A percentile compares a stretch with the other conserved stretches of the same genome.
These are phyloP conservation scores for Physocladia obscura DNA, from an alignment of 192 early-diverging fungal species.

Conservation along the genomic window DNA sequence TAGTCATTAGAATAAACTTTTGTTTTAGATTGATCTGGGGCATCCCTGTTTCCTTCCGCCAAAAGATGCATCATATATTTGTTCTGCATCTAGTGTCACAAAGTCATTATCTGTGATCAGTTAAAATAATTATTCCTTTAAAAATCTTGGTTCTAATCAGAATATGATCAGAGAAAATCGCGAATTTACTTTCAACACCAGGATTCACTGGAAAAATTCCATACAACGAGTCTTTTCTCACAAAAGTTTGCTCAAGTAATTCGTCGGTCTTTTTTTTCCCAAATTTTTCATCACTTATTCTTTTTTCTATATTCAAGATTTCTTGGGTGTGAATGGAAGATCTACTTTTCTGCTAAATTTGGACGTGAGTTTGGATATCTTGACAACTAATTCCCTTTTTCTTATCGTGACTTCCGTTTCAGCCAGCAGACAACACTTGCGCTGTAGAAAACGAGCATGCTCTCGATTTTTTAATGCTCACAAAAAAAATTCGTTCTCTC, in stretches of 20 bases:
- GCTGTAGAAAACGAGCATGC: constrained; percentile 13
- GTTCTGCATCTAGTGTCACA: constrained; percentile 11
- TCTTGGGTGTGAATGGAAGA: constrained; percentile 7
- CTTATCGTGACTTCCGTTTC: background rate
- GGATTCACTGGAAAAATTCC: constrained; percentile 3
- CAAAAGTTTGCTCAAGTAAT: constrained; percentile 9
- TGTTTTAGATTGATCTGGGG: constrained; percentile 16
- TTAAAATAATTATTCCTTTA: background rate
- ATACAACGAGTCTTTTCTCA: constrained; percentile 6
- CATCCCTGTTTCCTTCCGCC: constrained; percentile 8
- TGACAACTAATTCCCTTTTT: background rate
- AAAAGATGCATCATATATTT: constrained; percentile 15
- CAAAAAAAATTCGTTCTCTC: background rate
- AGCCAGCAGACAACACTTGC: constrained; percentile 2
- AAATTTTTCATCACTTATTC: background rate
- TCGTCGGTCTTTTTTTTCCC: background rate
- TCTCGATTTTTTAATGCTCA: constrained; percentile 9
- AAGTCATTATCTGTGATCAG: constrained; percentile 4
- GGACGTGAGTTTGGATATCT: constrained; percentile 10
- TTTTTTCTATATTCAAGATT: background rate
- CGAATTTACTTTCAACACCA: background rate
- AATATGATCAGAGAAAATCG: constrained; percentile 19
- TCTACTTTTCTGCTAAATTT: background rate
- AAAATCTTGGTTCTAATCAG: background rate
- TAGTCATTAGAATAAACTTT: background rate